These are phyloP conservation scores for Pulveroboletus sp. DNA, from an alignment of 768 basidiomycete species.

Conservation along the genomic window DNA sequence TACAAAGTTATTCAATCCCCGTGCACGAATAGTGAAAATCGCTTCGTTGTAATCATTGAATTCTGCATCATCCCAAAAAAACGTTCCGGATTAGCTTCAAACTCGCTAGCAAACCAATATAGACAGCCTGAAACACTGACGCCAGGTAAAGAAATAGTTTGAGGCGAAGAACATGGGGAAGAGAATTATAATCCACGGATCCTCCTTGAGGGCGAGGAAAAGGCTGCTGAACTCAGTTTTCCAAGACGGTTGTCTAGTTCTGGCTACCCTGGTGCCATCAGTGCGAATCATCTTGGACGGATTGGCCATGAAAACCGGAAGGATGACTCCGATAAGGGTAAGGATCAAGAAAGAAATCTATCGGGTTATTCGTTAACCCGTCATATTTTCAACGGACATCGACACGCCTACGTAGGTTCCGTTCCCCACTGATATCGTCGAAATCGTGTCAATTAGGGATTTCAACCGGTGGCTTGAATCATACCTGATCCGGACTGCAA, in stretches of 20 bases:
- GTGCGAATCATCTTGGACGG: constrained; percentile 73
- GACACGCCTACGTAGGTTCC: constrained; percentile 74
- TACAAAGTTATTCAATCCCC: constrained; percentile 75
- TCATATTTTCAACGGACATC: not conserved
- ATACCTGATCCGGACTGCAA: constrained; percentile 30
- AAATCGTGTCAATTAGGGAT: not conserved
- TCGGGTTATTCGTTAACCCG: not conserved
- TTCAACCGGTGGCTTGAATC: not conserved
- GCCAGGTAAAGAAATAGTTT: constrained; percentile 87
- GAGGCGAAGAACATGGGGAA: constrained; percentile 86
- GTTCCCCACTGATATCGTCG: constrained; percentile 50
- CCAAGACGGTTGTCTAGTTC: constrained; percentile 69
- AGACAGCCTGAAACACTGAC: constrained; percentile 37
- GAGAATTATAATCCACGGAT: constrained; percentile 70
- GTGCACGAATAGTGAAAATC: constrained; percentile 75
- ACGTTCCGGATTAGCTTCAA: not conserved
- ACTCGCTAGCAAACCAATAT: not conserved
- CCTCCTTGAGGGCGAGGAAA: constrained; percentile 62
- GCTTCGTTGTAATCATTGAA: constrained; percentile 81
- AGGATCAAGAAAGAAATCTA: constrained; percentile 78
- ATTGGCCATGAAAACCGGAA: constrained; percentile 67
- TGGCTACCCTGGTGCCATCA: constrained; percentile 65
- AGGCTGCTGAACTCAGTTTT: constrained; percentile 68
- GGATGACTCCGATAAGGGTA: constrained; percentile 60
- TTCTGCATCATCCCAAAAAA: constrained; percentile 40